Evolutionary conservation across 2,329 filamentous ascomycete species (phyloP).

Genomic region (Alternaria ventricosa): DNA sequence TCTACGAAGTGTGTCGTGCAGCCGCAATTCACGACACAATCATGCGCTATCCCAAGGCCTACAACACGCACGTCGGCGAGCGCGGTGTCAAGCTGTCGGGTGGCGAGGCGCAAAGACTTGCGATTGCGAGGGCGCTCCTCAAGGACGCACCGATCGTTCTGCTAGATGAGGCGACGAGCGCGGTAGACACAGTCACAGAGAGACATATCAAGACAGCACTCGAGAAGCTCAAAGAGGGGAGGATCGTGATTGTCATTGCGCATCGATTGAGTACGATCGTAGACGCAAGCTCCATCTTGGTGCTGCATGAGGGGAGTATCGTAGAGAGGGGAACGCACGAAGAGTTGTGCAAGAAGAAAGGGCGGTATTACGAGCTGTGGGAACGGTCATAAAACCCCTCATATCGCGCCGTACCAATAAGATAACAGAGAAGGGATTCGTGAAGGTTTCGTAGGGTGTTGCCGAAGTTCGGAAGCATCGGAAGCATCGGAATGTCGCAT

Average conservation of each 20-base stretch:
- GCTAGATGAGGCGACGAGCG: constrained; percentile 83
- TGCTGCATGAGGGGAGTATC: constrained; percentile 10
- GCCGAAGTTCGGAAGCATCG: background rate
- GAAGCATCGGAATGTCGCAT: background rate
- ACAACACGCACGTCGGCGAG: constrained; percentile 37
- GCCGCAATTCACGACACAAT: constrained; percentile 69
- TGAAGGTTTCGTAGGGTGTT: background rate
- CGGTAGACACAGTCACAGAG: constrained; percentile 75
- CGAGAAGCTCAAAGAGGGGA: constrained; percentile 59
- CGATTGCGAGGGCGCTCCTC: constrained; percentile 75
- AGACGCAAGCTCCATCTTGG: constrained; percentile 64
- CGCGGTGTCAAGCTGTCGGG: constrained; percentile 58
- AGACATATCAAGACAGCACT: constrained; percentile 68
- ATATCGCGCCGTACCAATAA: background rate
- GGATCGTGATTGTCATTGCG: constrained; percentile 70
- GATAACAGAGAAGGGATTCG: background rate
- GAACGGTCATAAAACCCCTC: background rate
- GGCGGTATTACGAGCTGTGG: background rate
- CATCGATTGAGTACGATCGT: constrained; percentile 84
- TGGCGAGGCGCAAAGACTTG: constrained; percentile 68
- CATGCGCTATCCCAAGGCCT: constrained; percentile 55
- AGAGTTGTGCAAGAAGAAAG: background rate
- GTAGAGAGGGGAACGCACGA: constrained; percentile 17
- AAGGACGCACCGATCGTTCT: constrained; percentile 80
- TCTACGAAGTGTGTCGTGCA: constrained; percentile 63